Conservation (phyloP, 2,329 filamentous ascomycete genomes). For the Septoria petroselini region DNA sequence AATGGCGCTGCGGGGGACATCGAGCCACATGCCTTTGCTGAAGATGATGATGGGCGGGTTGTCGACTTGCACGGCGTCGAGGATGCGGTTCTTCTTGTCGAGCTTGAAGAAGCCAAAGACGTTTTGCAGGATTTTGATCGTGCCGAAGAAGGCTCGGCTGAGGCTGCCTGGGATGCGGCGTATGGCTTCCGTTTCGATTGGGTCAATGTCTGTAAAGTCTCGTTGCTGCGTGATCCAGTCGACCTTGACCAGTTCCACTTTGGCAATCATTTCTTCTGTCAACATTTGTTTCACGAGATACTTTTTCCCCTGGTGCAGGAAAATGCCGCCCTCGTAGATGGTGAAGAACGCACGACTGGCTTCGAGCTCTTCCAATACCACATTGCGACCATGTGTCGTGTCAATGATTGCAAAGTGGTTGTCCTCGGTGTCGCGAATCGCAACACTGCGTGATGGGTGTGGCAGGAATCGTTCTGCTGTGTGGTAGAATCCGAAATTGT, state of each 20-base stretch:
- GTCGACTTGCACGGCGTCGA: conserved; percentile 89
- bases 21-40: conserved; percentile 92
- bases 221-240: conserved; percentile 94
- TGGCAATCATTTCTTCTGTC: conserved; percentile 75
- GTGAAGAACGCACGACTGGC: conserved; percentile 93
- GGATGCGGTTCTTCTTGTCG: conserved; percentile 77
- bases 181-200: conserved; percentile 85
- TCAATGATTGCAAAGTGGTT: conserved; percentile 94
- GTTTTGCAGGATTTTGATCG: conserved; percentile 79
- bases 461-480: conserved; percentile 86
- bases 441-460: conserved; percentile 74
- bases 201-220: conserved; percentile 91
- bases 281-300: conserved; percentile 89
- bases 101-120: conserved; percentile 98
- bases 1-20: conserved; percentile 75
- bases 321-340: conserved; percentile 94
- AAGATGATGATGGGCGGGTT: conserved; percentile 84
- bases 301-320: conserved; percentile 89
- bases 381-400: conserved; percentile 74
- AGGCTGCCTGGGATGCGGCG: conserved; percentile 63
- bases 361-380: conserved; percentile 92
- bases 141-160: conserved; percentile 76
- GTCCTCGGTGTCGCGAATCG: conserved; percentile 85
- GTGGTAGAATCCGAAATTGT: conserved; percentile 80
- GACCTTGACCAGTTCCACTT: conserved; percentile 83